Evolutionary conservation across 2,329 filamentous ascomycete species (phyloP).

Genomic region (Fusarium ramigenum): DNA sequence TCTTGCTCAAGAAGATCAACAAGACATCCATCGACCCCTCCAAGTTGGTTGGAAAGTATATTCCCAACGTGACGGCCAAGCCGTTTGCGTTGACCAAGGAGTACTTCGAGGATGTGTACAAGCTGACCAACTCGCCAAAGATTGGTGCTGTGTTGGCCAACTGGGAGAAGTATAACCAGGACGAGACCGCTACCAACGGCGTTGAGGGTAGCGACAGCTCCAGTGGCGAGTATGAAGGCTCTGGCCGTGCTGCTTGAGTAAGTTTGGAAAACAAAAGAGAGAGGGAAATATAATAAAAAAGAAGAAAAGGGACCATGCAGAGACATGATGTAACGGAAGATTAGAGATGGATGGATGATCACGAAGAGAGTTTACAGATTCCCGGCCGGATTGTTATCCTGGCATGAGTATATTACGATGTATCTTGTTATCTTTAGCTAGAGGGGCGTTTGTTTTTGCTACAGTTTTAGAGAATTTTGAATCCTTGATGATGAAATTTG

Average conservation of each 20-base stretch:
- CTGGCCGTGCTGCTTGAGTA: constrained; percentile 52
- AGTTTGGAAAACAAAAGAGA: not conserved
- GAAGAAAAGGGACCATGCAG: constrained; percentile 8
- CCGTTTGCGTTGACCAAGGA: constrained; percentile 97
- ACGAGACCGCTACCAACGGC: constrained; percentile 52
- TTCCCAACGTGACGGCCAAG: constrained; percentile 96
- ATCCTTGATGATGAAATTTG: constrained; percentile 29
- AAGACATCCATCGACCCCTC: constrained; percentile 98
- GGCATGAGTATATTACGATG: constrained; percentile 42
- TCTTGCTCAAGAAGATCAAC: constrained; percentile 99
- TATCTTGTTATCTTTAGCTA: constrained; percentile 39
- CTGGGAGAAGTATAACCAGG: constrained; percentile 76
- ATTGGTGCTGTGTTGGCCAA: constrained; percentile 86
- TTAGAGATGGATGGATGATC: constrained; percentile 38
- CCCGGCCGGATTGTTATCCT: constrained; percentile 32
- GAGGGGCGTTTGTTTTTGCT: constrained; percentile 39
- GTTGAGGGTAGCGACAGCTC: constrained; percentile 51
- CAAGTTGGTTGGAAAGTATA: constrained; percentile 98
- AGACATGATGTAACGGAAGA: constrained; percentile 28
- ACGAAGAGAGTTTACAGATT: constrained; percentile 38
- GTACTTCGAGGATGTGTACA: constrained; percentile 99
- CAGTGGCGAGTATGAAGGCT: constrained; percentile 54
- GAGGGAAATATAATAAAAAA: constrained; percentile 19
- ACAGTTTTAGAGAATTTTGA: constrained; percentile 34
- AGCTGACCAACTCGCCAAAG: constrained; percentile 83